Percentiles rank a stretch among this genome's conserved stretches.
Conservation (phyloP, 495 filamentous ascomycete genomes). For the Margaritispora aquatica region DNA sequence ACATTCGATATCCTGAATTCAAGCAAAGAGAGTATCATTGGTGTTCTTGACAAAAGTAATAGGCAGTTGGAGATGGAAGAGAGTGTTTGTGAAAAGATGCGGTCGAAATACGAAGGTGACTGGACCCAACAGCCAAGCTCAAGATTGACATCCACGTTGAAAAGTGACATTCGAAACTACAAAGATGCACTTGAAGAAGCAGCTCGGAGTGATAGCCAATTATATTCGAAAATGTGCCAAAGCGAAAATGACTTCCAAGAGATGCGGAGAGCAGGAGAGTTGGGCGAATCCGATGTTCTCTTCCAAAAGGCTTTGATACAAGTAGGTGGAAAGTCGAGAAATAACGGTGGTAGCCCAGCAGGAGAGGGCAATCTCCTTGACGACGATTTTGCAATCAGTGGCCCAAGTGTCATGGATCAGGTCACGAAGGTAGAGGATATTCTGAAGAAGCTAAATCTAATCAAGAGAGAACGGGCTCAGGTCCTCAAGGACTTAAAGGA, state of each 20-base stretch:
- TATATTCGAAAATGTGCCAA: slow-evolving; percentile 75
- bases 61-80: slow-evolving; percentile 94
- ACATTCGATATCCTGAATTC: slow-evolving; percentile 73
- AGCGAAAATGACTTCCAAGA: slow-evolving; percentile 88
- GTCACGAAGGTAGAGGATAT: slow-evolving; percentile 86
- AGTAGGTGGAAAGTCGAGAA: slow-evolving; percentile 47
- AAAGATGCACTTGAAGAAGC: slow-evolving; percentile 85
- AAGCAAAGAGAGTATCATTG: slow-evolving; percentile 66
- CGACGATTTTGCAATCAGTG: slow-evolving; percentile 79
- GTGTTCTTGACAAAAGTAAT: slow-evolving; percentile 67
- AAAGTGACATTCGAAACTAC: slow-evolving; percentile 81
- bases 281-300: slow-evolving; percentile 80
- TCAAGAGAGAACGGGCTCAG: slow-evolving; percentile 84
- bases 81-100: slow-evolving; percentile 98
- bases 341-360: slow-evolving; percentile 49
- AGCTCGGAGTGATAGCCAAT: slow-evolving; percentile 76
- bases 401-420: slow-evolving; percentile 79
- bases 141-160: slow-evolving; percentile 77
- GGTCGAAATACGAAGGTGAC: slow-evolving; percentile 90
- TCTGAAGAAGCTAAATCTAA: slow-evolving; percentile 81
- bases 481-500: slow-evolving; percentile 96
- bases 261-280: slow-evolving; percentile 86
- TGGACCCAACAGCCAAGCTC: slow-evolving; percentile 97
- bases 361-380: slow-evolving; percentile 78
- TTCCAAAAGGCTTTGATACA: slow-evolving; percentile 76